These are phyloP conservation scores for Phytophthora tentaculata DNA, from an alignment of 352 stramenopile genomes.

Conservation along the genomic window DNA sequence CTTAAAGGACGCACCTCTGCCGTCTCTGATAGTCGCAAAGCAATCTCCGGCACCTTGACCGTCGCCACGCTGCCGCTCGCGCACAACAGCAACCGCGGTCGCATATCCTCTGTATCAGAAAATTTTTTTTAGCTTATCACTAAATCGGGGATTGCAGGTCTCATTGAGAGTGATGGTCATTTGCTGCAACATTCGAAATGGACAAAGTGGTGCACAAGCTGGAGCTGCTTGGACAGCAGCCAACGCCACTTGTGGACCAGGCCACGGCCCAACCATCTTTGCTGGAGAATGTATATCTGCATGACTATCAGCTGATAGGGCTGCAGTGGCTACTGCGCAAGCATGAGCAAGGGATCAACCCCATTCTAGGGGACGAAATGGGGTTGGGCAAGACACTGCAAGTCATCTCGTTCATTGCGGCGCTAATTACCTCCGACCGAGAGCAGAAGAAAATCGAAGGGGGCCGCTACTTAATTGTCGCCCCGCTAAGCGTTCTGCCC, in stretches of 20 bases:
- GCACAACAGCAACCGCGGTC: conserved; percentile 72
- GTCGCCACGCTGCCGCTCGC: conserved; percentile 88
- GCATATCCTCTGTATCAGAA: conserved; percentile 16
- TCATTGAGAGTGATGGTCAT: conserved; percentile 19
- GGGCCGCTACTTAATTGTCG: conserved; percentile 60
- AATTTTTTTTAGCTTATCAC: conserved; percentile 10
- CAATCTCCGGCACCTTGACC: conserved; percentile 89
- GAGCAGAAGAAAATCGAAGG: conserved; percentile 7
- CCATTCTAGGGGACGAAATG: conserved; percentile 87
- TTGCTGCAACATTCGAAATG: conserved; percentile 35
- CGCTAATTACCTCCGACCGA: conserved; percentile 37
- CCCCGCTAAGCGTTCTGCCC: conserved; percentile 79
- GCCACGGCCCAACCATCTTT: conserved; percentile 36
- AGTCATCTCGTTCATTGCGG: conserved; percentile 71
- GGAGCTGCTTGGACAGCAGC: conserved; percentile 35
- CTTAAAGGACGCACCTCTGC: conserved; percentile 52
- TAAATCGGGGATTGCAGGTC: conserved; percentile 16
- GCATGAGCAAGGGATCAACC: conserved; percentile 66
- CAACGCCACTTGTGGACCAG: conserved; percentile 27
- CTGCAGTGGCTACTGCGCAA: conserved; percentile 72
- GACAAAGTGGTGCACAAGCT: conserved; percentile 52
- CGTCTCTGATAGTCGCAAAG: conserved; percentile 54
- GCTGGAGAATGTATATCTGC: conserved; percentile 64
- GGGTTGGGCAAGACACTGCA: conserved; percentile 86
- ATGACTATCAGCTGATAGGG: conserved; percentile 76